Base-by-base conservation (phyloP, 345 rosid genomes). In the Alliaria petiolata region DNA sequence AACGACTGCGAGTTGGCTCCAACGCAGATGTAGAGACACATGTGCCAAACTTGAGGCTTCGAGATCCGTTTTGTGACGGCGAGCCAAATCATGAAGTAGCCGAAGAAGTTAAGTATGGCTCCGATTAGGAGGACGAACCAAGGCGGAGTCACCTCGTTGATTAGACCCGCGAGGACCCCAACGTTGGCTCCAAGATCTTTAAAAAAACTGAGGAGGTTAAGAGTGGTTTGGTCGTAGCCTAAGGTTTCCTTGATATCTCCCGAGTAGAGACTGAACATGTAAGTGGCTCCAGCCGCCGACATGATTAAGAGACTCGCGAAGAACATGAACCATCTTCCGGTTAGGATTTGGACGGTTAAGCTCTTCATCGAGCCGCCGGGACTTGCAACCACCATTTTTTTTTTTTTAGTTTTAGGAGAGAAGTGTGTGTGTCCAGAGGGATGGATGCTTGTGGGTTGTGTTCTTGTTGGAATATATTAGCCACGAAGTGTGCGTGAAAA, bases 1-100 rank as follows among this genome's bases (percentile, higher is more conserved):
- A 83, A 85, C 2, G 89, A 74, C 65, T 81, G 89, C 0, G 89
- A 85, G 72, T 85, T 85, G 3, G 89, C 82, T 7, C 87, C 89
- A 3, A 83, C 25, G 26, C 84, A 85, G 9, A 81, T 81, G 61
- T 78, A 85, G 0, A 81, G 36, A 49, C 87, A 85, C 89, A 85
- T 85, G 1, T 81, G 80, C 89, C 89, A 85, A 5, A 85, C 76
- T 15, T 62, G 71, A 35, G 85, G 85, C 36, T 74, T 74, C 10
- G 83, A 36, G 6, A 80, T 76, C 36, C 78, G 74, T 45, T 71
- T 30, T 0, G 85, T 83, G 14, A 80, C 85, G 20, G 83, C 82
- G 1, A 81, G 72, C 87, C 84, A 83, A 3, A 83, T 81, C 81
- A 85, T 78, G 79, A 78, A 70, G 63, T 78, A 77, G 35, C 87